These are phyloP conservation scores for Aspergillus sp. DNA, from an alignment of 2,329 filamentous ascomycete genomes.

Conservation along the genomic window DNA sequence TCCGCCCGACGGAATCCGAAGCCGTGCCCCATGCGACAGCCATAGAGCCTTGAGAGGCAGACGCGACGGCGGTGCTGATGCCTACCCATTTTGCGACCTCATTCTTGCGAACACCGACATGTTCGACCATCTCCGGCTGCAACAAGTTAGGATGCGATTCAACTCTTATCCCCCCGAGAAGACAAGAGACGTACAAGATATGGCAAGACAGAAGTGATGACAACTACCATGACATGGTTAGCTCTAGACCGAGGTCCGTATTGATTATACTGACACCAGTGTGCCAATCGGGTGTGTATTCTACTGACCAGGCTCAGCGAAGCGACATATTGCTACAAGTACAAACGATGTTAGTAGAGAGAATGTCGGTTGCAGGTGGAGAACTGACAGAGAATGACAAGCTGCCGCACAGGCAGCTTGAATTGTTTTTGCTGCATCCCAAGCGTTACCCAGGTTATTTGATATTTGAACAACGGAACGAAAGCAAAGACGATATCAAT, in stretches of 20 bases:
- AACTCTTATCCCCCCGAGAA: too few species aligned
- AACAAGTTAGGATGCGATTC: too few species aligned
- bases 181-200: conserved; percentile 36
- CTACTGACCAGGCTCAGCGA: conserved; percentile 57
- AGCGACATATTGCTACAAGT: conserved; percentile 62
- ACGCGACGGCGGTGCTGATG: conserved; percentile 62
- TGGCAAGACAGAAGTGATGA: conserved; percentile 63
- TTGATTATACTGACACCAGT: conserved; percentile 1
- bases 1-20: conserved; percentile 72
- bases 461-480: background rate
- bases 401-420: conserved; percentile 66
- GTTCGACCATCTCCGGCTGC: conserved; percentile 71
- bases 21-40: conserved; percentile 67
- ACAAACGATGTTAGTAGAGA: conserved; percentile 5
- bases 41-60: conserved; percentile 60
- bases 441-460: background rate
- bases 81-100: conserved; percentile 75
- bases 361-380: background rate
- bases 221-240: conserved; percentile 17
- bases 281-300: conserved; percentile 1
- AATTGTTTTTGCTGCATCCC: conserved; percentile 28
- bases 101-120: conserved; percentile 58
- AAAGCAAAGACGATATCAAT: conserved; percentile 1
- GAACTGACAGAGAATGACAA: conserved; percentile 62
- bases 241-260: conserved; percentile 5